Base-by-base conservation (phyloP, 441 rosid genomes). In the Populus trichocarpa region DNA sequence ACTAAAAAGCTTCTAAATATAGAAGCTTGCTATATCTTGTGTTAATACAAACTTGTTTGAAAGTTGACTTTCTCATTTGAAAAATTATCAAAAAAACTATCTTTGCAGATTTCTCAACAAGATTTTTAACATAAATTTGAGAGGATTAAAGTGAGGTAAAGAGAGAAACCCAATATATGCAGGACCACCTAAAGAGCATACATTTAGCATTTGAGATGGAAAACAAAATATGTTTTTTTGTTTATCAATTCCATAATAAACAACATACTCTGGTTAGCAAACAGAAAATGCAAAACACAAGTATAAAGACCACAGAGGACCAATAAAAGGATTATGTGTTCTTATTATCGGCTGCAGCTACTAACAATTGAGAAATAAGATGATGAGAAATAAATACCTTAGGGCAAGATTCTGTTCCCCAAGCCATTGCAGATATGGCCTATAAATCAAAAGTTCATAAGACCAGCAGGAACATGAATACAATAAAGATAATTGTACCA, bases 391-490 rank as follows among this genome's bases (percentile, higher is more conserved):
- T 13, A 38, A 83, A 69, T 88, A 95, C 99, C 98, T 92, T 95
- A 2, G 98, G 99, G 85, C 98, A 95, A 79, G 99, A 90, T 79
- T 92, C 90, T 70, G 95, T 95, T 30, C 99, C 99, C 99, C 99
- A 95, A 72, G 96, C 98, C 99, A 95, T 91, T 59, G 98, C 99
- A 77, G 98, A 88, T 83, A 95, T 87, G 59, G 99, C 99, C 99
- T 95, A 84, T 73, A 82, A 25, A 79, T 23, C 0, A 57, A 76
- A 81, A 22, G 5, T 22, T 61, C 5, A 11, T 22, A 61, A 61
- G 66, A 61, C 12, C 66, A 61, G 6, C 10, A 61, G 28, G 14
- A 22, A 22, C 66, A 46, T 22, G 5, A 22, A 61, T 9, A 22
- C 13, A 61, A 61, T 61, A 61, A 22, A 22, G 28, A 61, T 11